Percentiles rank a stretch among this genome's conserved stretches.
Conservation (phyloP, 306 rosid genomes). For the Urtica urens region DNA sequence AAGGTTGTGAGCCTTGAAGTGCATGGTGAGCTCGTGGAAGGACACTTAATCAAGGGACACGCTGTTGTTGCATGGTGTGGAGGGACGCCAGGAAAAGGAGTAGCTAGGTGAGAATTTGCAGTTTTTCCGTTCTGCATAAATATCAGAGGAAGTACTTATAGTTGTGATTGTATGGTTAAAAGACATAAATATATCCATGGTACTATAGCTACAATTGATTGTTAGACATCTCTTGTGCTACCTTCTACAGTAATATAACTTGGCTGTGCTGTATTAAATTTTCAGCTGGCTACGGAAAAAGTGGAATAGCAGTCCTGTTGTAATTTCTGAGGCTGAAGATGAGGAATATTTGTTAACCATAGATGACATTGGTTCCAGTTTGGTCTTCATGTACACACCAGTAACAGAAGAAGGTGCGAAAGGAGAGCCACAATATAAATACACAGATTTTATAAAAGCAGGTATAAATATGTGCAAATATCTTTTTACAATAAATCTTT, state of each 20-base stretch:
- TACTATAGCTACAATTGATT: neutral
- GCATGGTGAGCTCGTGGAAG: conserved; percentile 76
- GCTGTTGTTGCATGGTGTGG: conserved; percentile 96
- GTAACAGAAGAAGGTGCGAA: conserved; percentile 90
- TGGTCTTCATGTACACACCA: conserved; percentile 97
- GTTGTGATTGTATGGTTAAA: too few species aligned
- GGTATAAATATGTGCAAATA: too few species aligned
- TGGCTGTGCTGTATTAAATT: conserved; percentile 11
- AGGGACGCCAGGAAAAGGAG: conserved; percentile 90
- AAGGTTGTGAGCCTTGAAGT: conserved; percentile 80
- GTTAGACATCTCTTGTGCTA: neutral
- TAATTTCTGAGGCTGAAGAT: conserved; percentile 86
- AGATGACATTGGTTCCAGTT: conserved; percentile 87
- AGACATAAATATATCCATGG: neutral
- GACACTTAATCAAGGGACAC: conserved; percentile 58
- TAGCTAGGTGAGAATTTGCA: conserved; percentile 61
- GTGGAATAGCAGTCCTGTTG: conserved; percentile 93
- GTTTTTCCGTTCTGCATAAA: neutral
- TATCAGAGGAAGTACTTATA: too few species aligned
- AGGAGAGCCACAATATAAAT: conserved; percentile 91
- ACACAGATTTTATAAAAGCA: conserved; percentile 86
- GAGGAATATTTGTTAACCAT: conserved; percentile 62
- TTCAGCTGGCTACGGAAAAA: conserved; percentile 92
- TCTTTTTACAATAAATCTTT: too few species aligned
- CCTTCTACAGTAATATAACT: conserved; percentile 13